phyloP scores from a whole-genome alignment of 345 rosid genomes.

The Populus tremula region DNA sequence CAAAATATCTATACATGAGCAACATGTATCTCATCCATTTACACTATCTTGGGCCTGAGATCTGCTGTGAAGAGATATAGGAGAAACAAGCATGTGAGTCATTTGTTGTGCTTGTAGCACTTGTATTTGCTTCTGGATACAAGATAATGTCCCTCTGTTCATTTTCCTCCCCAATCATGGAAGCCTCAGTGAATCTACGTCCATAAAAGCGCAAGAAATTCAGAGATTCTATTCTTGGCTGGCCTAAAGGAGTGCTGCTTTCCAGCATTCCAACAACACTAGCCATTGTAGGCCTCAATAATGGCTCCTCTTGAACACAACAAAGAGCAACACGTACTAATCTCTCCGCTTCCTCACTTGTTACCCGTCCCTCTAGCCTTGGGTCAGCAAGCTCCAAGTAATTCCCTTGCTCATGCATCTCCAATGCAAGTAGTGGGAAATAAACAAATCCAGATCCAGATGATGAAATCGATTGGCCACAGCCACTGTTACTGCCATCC shows the following conservation, averaged over 20 bases:
- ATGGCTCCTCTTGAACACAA: conserved; percentile 30
- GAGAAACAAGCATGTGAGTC: conserved; percentile 42
- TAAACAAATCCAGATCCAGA: conserved; percentile 34
- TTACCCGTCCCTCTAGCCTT: conserved; percentile 68
- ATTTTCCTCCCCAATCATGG: conserved; percentile 44
- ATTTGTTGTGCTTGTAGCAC: conserved; percentile 32
- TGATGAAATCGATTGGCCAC: conserved; percentile 20
- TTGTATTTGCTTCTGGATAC: conserved; percentile 34
- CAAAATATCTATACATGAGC: conserved; percentile 16
- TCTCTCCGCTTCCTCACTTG: conserved; percentile 33
- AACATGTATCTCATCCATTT: neutral
- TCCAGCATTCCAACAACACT: conserved; percentile 29
- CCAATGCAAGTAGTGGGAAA: conserved; percentile 81
- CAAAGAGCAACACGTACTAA: conserved; percentile 23
- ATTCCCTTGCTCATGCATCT: conserved; percentile 44
- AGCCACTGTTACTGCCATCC: conserved; percentile 18
- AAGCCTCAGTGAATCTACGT: conserved; percentile 70
- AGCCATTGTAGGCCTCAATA: conserved; percentile 22
- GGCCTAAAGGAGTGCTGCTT: conserved; percentile 44
- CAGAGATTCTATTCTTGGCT: conserved; percentile 71
- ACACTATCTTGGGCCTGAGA: conserved; percentile 80
- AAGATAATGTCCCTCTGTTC: conserved; percentile 30
- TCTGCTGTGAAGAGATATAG: conserved; percentile 70
- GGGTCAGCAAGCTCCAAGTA: conserved; percentile 78
- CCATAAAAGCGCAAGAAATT: conserved; percentile 84